phyloP scores from a whole-genome alignment of 1,139 yeast species.

The Yarrowia galli region DNA sequence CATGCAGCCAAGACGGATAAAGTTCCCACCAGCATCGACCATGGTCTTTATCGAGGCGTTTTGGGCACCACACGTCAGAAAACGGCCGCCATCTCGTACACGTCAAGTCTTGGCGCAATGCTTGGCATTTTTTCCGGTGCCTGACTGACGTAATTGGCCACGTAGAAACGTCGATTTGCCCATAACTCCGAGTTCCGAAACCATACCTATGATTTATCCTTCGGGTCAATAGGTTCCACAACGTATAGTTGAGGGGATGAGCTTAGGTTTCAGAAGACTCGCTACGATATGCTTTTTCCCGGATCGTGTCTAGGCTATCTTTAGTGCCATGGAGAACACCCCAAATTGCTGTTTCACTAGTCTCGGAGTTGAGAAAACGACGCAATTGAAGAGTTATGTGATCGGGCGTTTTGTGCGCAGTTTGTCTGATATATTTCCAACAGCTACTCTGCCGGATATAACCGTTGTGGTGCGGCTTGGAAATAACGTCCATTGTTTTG shows the following conservation, averaged over 20 bases:
- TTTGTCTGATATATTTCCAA: no score
- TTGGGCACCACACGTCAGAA: background rate
- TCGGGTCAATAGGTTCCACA: constrained; percentile 8
- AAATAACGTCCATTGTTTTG: background rate
- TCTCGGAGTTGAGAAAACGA: background rate
- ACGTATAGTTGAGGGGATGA: constrained; percentile 6
- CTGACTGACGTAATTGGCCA: background rate
- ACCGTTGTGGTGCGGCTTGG: constrained; percentile 9
- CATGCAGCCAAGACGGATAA: constrained; percentile 34
- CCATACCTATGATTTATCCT: constrained; percentile 1
- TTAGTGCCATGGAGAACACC: background rate
- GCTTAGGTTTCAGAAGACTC: background rate
- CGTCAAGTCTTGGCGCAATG: background rate
- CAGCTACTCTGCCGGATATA: background rate
- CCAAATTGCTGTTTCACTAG: background rate
- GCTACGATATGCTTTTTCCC: background rate
- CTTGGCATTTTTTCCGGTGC: background rate
- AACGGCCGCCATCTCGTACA: background rate
- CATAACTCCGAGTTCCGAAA: constrained; percentile 9
- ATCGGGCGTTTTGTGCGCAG: background rate
- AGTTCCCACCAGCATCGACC: background rate
- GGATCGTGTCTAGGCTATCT: background rate
- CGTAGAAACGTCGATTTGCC: background rate
- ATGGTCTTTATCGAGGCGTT: constrained; percentile 3
- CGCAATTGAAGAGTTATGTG: background rate